phyloP scores from a whole-genome alignment of 345 rosid genomes.

The Litchi chinensis region DNA sequence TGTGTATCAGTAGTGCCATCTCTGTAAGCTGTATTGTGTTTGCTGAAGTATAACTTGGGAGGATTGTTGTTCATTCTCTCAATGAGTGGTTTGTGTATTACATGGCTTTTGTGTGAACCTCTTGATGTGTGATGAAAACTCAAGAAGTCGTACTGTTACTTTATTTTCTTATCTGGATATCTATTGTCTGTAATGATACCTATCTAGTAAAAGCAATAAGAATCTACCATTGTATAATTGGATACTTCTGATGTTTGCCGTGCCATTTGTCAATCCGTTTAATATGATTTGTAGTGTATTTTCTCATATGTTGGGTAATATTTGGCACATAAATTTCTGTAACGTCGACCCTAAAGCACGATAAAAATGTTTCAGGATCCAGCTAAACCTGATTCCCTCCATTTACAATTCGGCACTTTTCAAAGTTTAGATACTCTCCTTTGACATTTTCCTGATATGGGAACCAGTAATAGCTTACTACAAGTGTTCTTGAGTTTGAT shows the following conservation, averaged over 20 bases:
- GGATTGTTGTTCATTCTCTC: conserved; percentile 2
- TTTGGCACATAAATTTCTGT: background rate
- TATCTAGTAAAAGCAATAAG: too few relatives aligned
- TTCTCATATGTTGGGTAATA: background rate
- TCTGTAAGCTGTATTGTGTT: conserved; percentile 11
- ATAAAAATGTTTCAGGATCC: too few relatives aligned
- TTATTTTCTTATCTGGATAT: background rate
- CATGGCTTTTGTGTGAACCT: background rate
- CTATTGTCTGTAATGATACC: background rate
- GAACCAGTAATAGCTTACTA: background rate
- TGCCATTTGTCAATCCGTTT: background rate
- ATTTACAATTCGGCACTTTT: too few relatives aligned
- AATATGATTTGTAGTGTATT: too few relatives aligned
- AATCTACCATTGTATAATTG: too few relatives aligned
- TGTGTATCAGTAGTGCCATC: background rate
- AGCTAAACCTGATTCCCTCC: too few relatives aligned
- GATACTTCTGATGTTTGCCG: background rate
- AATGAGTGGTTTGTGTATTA: conserved; percentile 2
- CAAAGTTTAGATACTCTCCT: too few relatives aligned
- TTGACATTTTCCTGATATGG: background rate
- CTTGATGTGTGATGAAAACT: conserved; percentile 6
- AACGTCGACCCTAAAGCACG: too few relatives aligned
- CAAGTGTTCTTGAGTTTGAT: background rate
- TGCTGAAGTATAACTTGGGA: background rate
- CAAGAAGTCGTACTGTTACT: background rate